A percentile compares a stretch with the other conserved stretches of the same genome.
These are phyloP conservation scores for Penicillium digitatum DNA, from an alignment of 2,329 filamentous ascomycete genomes.

Conservation along the genomic window DNA sequence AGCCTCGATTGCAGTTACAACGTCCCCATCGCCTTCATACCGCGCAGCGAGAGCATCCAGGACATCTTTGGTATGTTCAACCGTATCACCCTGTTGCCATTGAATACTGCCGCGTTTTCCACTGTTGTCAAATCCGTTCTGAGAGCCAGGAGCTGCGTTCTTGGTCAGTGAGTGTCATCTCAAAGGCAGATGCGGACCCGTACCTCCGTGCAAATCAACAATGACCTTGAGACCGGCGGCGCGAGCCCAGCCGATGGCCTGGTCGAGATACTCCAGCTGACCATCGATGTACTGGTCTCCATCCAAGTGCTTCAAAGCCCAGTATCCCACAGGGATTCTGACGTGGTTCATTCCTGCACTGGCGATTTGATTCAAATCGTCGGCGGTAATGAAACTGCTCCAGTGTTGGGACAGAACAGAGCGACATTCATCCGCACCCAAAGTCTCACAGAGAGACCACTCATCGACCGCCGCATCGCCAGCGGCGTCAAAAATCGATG, in stretches of 20 bases:
- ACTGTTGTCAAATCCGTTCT: conserved; percentile 67
- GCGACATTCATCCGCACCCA: conserved; percentile 50
- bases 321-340: conserved; percentile 64
- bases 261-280: conserved; percentile 55
- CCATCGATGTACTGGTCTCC: conserved; percentile 61
- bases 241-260: conserved; percentile 58
- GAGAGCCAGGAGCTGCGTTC: conserved; percentile 53
- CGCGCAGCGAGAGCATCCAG: conserved; percentile 56
- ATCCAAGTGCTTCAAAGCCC: conserved; percentile 53
- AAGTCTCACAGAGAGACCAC: conserved; percentile 49
- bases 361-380: conserved; percentile 56
- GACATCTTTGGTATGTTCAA: conserved; percentile 47
- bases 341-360: conserved; percentile 59
- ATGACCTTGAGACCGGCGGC: conserved; percentile 59
- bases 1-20: conserved; percentile 52
- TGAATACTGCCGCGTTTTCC: conserved; percentile 45
- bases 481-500: conserved; percentile 54
- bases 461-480: conserved; percentile 55
- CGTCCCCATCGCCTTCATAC: conserved; percentile 56
- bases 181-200: conserved; percentile 21
- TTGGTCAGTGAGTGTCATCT: not conserved
- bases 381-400: conserved; percentile 54
- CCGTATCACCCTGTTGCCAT: conserved; percentile 39
- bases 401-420: conserved; percentile 54
- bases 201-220: conserved; percentile 65